Evolutionary conservation across 2,329 filamentous ascomycete species (phyloP).

Genomic region (Juglanconis oblonga): DNA sequence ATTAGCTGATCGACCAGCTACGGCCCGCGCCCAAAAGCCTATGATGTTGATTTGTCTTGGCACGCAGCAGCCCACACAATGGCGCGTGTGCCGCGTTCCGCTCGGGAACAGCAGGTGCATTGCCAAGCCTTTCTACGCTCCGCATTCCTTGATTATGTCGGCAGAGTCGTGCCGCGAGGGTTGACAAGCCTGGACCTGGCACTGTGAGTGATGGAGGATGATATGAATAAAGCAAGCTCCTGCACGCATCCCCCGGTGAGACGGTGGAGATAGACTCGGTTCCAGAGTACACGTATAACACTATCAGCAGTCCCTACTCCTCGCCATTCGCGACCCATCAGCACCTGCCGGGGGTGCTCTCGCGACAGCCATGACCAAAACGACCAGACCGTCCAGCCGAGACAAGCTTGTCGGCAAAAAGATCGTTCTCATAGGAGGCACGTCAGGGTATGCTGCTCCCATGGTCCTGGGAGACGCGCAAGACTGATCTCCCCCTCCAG

Average conservation of each 20-base stretch:
- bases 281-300: background rate
- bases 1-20: too few species aligned
- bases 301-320: background rate
- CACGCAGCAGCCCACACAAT: background rate
- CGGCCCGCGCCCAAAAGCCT: too few species aligned
- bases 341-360: too few species aligned
- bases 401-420: conserved; percentile 34
- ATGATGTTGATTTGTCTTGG: background rate
- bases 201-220: background rate
- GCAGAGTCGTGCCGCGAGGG: background rate
- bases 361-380: background rate
- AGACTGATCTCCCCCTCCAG: conserved; percentile 18
- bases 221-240: background rate
- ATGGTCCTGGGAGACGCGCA: background rate
- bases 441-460: conserved; percentile 28
- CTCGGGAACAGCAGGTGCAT: background rate
- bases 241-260: background rate
- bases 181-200: background rate
- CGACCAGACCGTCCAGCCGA: conserved; percentile 1
- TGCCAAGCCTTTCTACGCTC: conserved; percentile 6
- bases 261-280: background rate
- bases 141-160: background rate
- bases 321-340: background rate
- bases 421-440: conserved; percentile 34
- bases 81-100: background rate